Base-by-base conservation (phyloP, 2,329 filamentous ascomycete species). In the Fusarium dlaminii region DNA sequence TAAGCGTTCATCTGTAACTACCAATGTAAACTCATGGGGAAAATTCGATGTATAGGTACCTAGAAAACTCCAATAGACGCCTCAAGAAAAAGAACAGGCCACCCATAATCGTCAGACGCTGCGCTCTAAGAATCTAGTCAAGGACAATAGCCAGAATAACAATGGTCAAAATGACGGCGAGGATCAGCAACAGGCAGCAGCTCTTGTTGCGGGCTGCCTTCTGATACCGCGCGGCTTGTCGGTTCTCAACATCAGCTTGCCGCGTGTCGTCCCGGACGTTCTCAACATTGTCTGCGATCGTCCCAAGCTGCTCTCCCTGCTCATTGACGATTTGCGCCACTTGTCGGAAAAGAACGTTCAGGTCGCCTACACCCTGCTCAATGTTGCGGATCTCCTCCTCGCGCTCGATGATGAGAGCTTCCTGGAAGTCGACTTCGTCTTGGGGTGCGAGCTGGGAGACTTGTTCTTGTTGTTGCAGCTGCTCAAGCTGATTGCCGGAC, bases 381-480 rank as follows among this genome's bases (percentile, higher is more conserved):
- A 99, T 99, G 81, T 97, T 97, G 71, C 95, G 92, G 75, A 99
- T 99, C 85, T 99, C 96, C 65, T 94, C 91, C 83, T 99, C 96
- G 61, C 97, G 95, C 87, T 99, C 96, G 70, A 97, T 92, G 80
- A 99, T 99, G 66, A 99, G 87, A 22, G 93, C 92, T 77, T 99
- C 96, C 81, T 99, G 96, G 85, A 98, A 99, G 81, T 99, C 96
- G 48, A 99, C 96, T 80, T 99, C 97, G 77, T 94, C 92, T 82
- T 99, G 96, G 34, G 94, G 90, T 3, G 95, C 96, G 14, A 98
- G 88, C 63, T 94, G 93, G 18, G 93, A 87, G 76, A 95, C 91
- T 78, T 78, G 72, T 29, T 96, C 90, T 75, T 93, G 88, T 79
- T 93, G 91, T 73, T 90, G 87, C 51, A 90, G 87, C 64, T 87